Evolutionary conservation across 495 filamentous ascomycete species (phyloP).

Genomic region (Aspergillus diversus): DNA sequence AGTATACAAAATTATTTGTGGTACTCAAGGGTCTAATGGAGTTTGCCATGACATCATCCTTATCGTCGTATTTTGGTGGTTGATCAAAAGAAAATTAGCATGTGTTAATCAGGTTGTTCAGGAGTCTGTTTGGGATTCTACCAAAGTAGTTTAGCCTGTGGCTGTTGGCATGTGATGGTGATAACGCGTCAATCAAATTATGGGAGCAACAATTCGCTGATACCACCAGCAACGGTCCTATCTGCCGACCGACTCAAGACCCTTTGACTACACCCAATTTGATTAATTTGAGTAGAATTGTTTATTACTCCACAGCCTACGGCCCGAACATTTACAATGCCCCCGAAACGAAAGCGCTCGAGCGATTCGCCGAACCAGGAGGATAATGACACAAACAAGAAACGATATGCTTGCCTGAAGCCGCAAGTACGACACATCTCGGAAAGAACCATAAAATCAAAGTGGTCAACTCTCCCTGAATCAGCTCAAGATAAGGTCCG

Average conservation of each 20-base stretch:
- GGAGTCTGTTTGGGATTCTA: background rate
- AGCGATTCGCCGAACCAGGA: constrained; percentile 28
- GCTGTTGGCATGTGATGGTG: constrained; percentile 22
- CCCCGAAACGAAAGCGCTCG: constrained; percentile 43
- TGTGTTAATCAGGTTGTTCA: background rate
- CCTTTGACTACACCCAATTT: background rate
- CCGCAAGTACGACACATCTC: constrained; percentile 56
- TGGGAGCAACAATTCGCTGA: constrained; percentile 5
- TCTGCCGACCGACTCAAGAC: background rate
- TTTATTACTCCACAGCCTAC: background rate
- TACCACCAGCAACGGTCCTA: background rate
- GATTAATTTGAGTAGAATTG: background rate
- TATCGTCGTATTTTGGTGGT: background rate
- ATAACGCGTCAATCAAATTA: constrained; percentile 4
- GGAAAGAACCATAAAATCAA: constrained; percentile 57
- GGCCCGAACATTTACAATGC: constrained; percentile 26
- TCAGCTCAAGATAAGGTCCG: constrained; percentile 55
- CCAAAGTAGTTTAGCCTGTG: constrained; percentile 18
- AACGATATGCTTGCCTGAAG: constrained; percentile 50
- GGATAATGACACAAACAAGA: constrained; percentile 28
- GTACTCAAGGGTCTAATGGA: background rate
- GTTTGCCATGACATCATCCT: constrained; percentile 18
- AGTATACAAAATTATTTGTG: constrained; percentile 12
- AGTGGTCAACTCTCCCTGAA: constrained; percentile 61
- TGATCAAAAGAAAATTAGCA: background rate